phyloP scores from a whole-genome alignment of 1,284 basidiomycete species.

The Melanopsichium pennsylvanicum region DNA sequence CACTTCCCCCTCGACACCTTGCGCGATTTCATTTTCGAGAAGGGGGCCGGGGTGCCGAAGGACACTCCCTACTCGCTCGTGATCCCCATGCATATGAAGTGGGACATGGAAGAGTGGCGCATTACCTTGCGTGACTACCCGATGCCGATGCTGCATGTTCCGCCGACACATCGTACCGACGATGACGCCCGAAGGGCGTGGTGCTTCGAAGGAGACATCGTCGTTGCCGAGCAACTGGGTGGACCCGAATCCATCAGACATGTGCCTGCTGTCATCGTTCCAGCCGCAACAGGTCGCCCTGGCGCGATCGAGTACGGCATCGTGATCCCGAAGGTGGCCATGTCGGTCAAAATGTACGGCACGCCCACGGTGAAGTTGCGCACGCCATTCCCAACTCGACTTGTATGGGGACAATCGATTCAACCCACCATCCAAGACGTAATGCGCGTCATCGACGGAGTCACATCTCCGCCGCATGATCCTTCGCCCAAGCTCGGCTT shows the following conservation, averaged over 20 bases:
- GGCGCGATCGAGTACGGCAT: constrained; percentile 74
- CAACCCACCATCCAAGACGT: constrained; percentile 86
- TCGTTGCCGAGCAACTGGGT: constrained; percentile 89
- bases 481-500: constrained; percentile 87
- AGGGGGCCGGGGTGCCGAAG: constrained; percentile 76
- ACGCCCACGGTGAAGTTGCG: constrained; percentile 73
- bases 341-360: constrained; percentile 93
- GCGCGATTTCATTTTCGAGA: constrained; percentile 75
- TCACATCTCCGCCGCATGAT: constrained; percentile 83
- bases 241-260: constrained; percentile 69
- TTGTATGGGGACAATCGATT: constrained; percentile 91
- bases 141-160: constrained; percentile 69
- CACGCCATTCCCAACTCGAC: constrained; percentile 75
- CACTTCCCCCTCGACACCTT: constrained; percentile 72
- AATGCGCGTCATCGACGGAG: constrained; percentile 80
- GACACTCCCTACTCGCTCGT: constrained; percentile 81
- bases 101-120: constrained; percentile 74
- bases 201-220: constrained; percentile 79
- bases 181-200: constrained; percentile 67
- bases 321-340: constrained; percentile 85
- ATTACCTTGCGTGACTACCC: constrained; percentile 79
- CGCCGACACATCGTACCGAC: constrained; percentile 47
- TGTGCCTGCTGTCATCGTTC: constrained; percentile 58
- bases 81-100: constrained; percentile 81
- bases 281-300: constrained; percentile 61